Evolutionary conservation across 164 flowering plant genomes (phyloP), one percentile per base, ranked within the genome.

Genomic region (Chimonanthus praecox): DNA sequence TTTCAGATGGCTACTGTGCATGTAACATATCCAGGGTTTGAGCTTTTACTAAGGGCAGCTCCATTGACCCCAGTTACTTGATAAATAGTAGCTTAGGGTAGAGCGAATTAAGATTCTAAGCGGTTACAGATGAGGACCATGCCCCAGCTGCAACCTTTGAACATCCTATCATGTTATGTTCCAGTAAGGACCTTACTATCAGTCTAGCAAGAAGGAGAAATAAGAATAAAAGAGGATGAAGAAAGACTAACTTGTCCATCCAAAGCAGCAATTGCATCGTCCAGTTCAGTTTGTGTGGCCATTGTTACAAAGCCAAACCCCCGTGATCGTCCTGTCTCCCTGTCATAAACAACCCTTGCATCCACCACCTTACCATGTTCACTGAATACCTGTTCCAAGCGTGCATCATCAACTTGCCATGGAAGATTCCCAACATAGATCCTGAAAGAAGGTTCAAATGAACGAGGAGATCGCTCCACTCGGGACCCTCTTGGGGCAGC

Each of bases 221-320:
- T 15, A 47, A 47, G 60, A 60, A 47, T 62, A 7, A 72, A 46
- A 46, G n/a, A 16, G 44, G 48, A 4, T 43, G n/a, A 60, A 18
- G 3, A 44, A 54, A 3, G 11, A 69, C 47, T 73, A 82, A 93
- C 99, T 97, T 89, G 88, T 79, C 98, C 97, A 83, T 95, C 97
- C 45, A 93, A 94, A 68, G 94, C 95, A 65, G 87, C 86, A 78
- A 95, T 86, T 58, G 97, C 99, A 81, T 92, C 96, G 74, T 90
- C 83, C 81, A 90, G 69, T 76, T 91, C 98, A 15, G 85, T 61
- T 72, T 88, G 87, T 45, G 81, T 69, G 33, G 96, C 75, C 92
- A 93, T 86, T 3, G 87, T 84, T 10, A 87, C 90, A 77, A 89
- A 89, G 68, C 90, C 92, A 79, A 87, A 89, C 45, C 92, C 92